phyloP scores from a whole-genome alignment of 306 rosid genomes.

The Luffa acutangula region DNA sequence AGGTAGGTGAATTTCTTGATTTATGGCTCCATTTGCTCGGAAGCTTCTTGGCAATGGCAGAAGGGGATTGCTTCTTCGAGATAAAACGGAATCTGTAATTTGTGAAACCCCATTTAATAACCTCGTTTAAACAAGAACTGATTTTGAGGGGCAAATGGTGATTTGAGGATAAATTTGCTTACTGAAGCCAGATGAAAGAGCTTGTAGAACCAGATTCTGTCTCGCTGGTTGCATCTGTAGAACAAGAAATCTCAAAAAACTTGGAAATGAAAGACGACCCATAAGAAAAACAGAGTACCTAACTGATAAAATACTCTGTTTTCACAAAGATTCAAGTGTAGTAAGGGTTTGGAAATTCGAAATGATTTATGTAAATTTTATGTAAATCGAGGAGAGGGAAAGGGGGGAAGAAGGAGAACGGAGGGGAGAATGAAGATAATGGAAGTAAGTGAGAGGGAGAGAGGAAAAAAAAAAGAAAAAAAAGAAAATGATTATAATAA shows the following conservation, averaged over 20 bases:
- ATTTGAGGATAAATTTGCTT: not conserved
- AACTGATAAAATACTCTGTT: not conserved
- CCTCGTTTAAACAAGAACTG: not conserved
- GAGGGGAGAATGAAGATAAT: too few relatives aligned
- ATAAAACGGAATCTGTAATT: constrained; percentile 34
- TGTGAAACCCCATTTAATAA: not conserved
- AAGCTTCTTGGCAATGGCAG: constrained; percentile 29
- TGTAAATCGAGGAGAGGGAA: too few relatives aligned
- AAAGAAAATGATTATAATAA: too few relatives aligned
- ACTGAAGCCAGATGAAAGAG: constrained; percentile 38
- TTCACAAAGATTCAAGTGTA: not conserved
- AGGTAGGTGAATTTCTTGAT: constrained; percentile 49
- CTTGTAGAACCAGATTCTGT: constrained; percentile 19
- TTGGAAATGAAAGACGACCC: not conserved
- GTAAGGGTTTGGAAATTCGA: not conserved
- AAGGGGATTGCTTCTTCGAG: constrained; percentile 31
- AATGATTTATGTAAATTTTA: too few relatives aligned
- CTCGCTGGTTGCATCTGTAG: constrained; percentile 22
- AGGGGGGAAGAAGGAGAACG: too few relatives aligned
- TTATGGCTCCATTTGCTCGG: constrained; percentile 33
- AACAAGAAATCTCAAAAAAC: not conserved
- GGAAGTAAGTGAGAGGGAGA: too few relatives aligned
- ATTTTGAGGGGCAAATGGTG: not conserved
- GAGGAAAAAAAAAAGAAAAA: too few relatives aligned
- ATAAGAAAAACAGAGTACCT: not conserved